Evolutionary conservation across 345 rosid genomes (phyloP), one percentile per base, ranked within the genome.

Genomic region (Lenwebbia sp.): DNA sequence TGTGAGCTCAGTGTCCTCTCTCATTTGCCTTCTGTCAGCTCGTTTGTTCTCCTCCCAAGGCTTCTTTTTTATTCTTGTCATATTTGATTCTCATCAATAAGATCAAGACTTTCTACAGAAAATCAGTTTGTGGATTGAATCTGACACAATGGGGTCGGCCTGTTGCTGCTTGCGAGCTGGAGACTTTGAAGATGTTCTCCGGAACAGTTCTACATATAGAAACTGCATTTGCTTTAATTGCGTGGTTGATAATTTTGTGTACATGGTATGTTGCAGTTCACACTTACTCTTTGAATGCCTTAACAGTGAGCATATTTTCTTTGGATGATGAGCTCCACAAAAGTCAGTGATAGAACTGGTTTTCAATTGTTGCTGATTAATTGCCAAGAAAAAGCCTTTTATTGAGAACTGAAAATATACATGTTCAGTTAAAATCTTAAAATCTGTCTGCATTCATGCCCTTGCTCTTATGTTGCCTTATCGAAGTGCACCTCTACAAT

Each of bases 201-300:
- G 98, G 87, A 93, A 90, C 56, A 94, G 91, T 93, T 88, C 93
- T 88, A 90, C 90, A 6, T 95, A 93, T 87, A 92, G 99, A 89
- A 96, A 94, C 89, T 97, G 99, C 89, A 86, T 92, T 83, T 97
- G 99, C 91, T 91, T 96, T 50, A 82, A 93, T 86, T 94, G 99
- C 88, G 92, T 97, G 88, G 85, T 94, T 86, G 96, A 94, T 87
- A 93, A 96, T 86, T 94, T 95, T 87, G 86, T 95, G 81, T 90
- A 92, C 83, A 85, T 91, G 95, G 99, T 96, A 94, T 86, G 90
- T 86, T 75, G 83, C 78, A 2, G 54, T 76, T 47, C 49, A 49
- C 86, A 62, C 62, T 88, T 33, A 57, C 70, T 52, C 65, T 60
- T 19, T 56, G 21, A 87, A 37, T 37, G 81, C 26, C 81, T 70